These are phyloP conservation scores for Nannizzia gypsea DNA, from an alignment of 2,329 filamentous ascomycete species.

Conservation along the genomic window DNA sequence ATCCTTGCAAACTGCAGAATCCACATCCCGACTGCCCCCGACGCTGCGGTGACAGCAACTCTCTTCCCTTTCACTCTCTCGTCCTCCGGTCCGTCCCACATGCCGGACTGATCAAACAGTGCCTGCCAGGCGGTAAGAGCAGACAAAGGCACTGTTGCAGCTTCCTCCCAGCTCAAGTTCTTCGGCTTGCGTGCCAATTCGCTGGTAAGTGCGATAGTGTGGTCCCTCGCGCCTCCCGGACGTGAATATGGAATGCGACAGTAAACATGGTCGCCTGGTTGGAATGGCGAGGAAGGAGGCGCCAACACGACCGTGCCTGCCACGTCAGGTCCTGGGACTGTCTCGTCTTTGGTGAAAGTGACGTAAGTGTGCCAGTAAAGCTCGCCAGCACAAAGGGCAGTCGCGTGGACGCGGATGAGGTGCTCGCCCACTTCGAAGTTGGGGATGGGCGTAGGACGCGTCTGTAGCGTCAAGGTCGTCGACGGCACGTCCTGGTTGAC, in stretches of 20 bases:
- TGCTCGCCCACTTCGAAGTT: constrained; percentile 22
- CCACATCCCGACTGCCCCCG: constrained; percentile 37
- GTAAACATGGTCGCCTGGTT: constrained; percentile 30
- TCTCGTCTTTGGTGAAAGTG: constrained; percentile 15
- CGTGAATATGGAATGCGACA: constrained; percentile 26
- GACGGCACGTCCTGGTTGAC: constrained; percentile 9
- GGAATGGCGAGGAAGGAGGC: constrained; percentile 24
- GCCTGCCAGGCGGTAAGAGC: constrained; percentile 35
- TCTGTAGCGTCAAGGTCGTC: constrained; percentile 7
- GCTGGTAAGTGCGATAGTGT: constrained; percentile 23
- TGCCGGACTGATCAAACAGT: constrained; percentile 30
- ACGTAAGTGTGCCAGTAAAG: constrained; percentile 29
- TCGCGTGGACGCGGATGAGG: constrained; percentile 31
- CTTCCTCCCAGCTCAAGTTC: constrained; percentile 27
- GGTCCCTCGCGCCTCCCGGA: constrained; percentile 28
- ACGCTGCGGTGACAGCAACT: constrained; percentile 36
- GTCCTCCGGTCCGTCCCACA: constrained; percentile 12
- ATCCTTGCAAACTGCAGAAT: constrained; percentile 19
- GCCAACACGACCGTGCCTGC: constrained; percentile 31
- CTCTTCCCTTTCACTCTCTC: constrained; percentile 21
- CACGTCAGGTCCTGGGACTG: constrained; percentile 34
- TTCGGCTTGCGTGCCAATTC: constrained; percentile 30
- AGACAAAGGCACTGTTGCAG: constrained; percentile 28
- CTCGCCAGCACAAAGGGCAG: constrained; percentile 33
- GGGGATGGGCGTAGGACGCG: constrained; percentile 15